Percentiles rank a stretch among this genome's conserved stretches.
Conservation (phyloP, 164 flowering plant genomes). For the Echeveria elegans region DNA sequence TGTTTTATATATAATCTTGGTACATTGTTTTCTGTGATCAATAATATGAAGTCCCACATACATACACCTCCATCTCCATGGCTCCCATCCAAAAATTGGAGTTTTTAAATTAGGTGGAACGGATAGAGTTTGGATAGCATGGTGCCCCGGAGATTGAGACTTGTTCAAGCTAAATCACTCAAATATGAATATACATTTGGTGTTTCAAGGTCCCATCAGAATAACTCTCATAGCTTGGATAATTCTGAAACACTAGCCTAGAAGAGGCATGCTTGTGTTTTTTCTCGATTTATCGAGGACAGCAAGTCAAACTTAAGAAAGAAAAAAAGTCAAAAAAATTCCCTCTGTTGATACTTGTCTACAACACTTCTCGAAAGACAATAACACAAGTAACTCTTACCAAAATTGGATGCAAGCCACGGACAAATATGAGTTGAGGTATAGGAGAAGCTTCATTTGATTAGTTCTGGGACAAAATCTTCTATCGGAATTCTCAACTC, state of each 20-base stretch:
- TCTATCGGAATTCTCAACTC: neutral
- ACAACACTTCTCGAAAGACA: neutral
- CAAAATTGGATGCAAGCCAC: neutral
- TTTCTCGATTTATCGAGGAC: too few species aligned
- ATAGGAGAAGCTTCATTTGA: neutral
- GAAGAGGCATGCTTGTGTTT: too few species aligned
- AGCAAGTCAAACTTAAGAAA: too few species aligned
- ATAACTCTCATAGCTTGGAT: neutral
- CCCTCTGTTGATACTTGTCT: too few species aligned
- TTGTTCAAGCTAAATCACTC: neutral
- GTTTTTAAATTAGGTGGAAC: neutral
- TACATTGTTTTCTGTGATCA: too few species aligned
- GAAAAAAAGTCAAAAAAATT: too few species aligned
- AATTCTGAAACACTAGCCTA: too few species aligned
- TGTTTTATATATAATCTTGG: too few species aligned
- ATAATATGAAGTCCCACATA: too few species aligned
- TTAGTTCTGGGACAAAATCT: conserved; percentile 1
- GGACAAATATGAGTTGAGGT: neutral
- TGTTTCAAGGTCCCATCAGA: neutral
- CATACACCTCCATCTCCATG: too few species aligned
- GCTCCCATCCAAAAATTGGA: neutral
- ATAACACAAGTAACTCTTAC: neutral
- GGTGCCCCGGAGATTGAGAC: neutral
- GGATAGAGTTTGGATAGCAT: neutral
- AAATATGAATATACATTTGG: neutral